These are phyloP conservation scores for Neonectria sp. DNA, from an alignment of 2,329 filamentous ascomycete genomes.

Conservation along the genomic window DNA sequence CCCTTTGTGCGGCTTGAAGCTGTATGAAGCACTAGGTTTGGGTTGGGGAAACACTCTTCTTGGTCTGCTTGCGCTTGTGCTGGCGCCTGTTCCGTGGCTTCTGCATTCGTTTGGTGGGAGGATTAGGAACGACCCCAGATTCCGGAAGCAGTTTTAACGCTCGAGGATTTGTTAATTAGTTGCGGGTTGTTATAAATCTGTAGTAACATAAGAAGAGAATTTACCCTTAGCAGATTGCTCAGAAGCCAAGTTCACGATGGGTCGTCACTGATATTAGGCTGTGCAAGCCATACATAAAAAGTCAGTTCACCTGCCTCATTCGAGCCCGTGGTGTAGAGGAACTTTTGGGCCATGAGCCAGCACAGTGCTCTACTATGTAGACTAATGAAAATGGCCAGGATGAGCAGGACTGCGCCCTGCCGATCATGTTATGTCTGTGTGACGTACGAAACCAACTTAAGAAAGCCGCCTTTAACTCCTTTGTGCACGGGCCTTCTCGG, in stretches of 20 bases:
- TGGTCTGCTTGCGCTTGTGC: slow-evolving; percentile 53
- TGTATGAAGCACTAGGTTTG: slow-evolving; percentile 56
- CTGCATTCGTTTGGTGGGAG: slow-evolving; percentile 13
- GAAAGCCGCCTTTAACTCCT: neutral
- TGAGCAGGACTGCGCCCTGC: too few species aligned
- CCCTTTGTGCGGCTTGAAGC: slow-evolving; percentile 54
- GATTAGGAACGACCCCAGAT: slow-evolving; percentile 16
- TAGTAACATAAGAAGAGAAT: neutral
- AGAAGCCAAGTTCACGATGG: neutral
- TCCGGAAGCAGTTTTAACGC: slow-evolving; percentile 14
- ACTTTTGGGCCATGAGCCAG: too few species aligned
- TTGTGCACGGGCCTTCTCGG: slow-evolving; percentile 6
- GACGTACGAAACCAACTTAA: too few species aligned
- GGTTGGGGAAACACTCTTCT: slow-evolving; percentile 61
- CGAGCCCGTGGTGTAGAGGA: too few species aligned
- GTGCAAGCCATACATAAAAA: too few species aligned
- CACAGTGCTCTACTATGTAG: too few species aligned
- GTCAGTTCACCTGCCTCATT: too few species aligned
- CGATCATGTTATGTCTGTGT: too few species aligned
- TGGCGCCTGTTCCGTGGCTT: slow-evolving; percentile 51
- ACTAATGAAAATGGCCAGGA: too few species aligned
- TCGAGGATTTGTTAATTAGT: neutral
- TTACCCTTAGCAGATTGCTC: neutral
- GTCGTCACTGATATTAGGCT: too few species aligned
- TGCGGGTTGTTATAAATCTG: neutral